Base-by-base conservation (phyloP, 257 asterid species). In the Apocynum venetum region DNA sequence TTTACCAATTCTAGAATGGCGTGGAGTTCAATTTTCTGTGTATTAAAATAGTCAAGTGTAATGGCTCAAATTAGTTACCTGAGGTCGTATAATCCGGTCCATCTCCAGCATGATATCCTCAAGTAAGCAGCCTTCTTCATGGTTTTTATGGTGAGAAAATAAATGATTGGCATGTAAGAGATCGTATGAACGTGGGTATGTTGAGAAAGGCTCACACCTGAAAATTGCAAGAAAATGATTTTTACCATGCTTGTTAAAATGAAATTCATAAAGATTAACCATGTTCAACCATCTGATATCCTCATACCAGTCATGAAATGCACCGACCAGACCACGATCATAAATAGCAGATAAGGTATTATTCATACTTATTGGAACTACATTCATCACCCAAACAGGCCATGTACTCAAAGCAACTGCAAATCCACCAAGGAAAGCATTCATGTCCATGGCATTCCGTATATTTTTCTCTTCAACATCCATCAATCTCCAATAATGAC, bases 201-300 rank as follows among this genome's bases (percentile, higher is more conserved):
- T 95, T 43, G 99, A 95, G 85, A 95, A 95, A 61, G 97, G 91
- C 78, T 93, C 97, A 60, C 98, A 95, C 97, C 97, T 93, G 84
- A 71, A 72, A 66, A 60, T 70, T 74, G 38, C 73, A 77, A 67
- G 41, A 73, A 8, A 77, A 53, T 43, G 56, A 59, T 82, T 73
- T 38, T 61, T 60, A 79, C 57, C 40, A 43, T 57, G 13, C 51
- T 61, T 59, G 68, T 7, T 67, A 12, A 20, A 43, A 71, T 55
- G 38, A 78, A 72, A 41, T 49, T 20, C 43, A 31, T 57, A 40
- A 67, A 59, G 49, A 38, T 40, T 38, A 60, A 8, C 9, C 66
- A 49, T 76, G 25, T 10, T 35, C 25, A 14, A 80, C 44, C 46
- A 47, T 44, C 43, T 72, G 47, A 70, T n/a, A 41, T 38, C 20